These are phyloP conservation scores for Xylaria palmicola DNA, from an alignment of 495 filamentous ascomycete genomes.

Conservation along the genomic window DNA sequence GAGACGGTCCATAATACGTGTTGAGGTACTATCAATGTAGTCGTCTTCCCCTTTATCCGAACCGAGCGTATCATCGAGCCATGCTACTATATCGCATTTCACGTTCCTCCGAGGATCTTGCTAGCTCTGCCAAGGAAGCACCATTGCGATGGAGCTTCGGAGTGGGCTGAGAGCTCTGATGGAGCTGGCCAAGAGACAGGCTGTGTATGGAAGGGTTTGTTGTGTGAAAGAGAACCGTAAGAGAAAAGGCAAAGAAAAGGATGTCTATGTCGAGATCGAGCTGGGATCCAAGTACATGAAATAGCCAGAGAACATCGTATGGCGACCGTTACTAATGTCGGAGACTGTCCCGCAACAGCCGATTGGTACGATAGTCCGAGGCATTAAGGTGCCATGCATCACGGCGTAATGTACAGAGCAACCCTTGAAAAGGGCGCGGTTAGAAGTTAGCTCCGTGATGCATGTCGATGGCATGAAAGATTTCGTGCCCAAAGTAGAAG, in stretches of 20 bases:
- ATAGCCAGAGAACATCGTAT: constrained; percentile 13
- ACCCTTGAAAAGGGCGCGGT: constrained; percentile 18
- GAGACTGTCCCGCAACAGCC: constrained; percentile 14
- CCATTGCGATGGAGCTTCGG: not conserved
- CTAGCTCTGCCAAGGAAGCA: not conserved
- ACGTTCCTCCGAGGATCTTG: not conserved
- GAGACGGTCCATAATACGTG: not conserved
- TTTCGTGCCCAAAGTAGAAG: constrained; percentile 31
- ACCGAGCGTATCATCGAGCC: not conserved
- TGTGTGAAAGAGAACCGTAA: constrained; percentile 16
- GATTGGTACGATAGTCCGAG: constrained; percentile 1
- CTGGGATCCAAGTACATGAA: constrained; percentile 27
- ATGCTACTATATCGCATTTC: not conserved
- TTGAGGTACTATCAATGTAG: not conserved
- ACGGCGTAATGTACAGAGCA: constrained; percentile 32
- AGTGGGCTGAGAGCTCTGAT: not conserved
- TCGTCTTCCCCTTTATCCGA: not conserved
- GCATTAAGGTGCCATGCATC: constrained; percentile 17
- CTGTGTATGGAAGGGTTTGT: not conserved
- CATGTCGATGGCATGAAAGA: constrained; percentile 15
- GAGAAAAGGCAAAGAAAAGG: constrained; percentile 10
- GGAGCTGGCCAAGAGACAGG: constrained; percentile 2
- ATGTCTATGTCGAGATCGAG: constrained; percentile 26
- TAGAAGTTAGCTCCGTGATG: constrained; percentile 17
- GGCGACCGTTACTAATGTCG: constrained; percentile 7